phyloP scores from a whole-genome alignment of 108 stramenopile genomes.

The Skeletonema marinoi region DNA sequence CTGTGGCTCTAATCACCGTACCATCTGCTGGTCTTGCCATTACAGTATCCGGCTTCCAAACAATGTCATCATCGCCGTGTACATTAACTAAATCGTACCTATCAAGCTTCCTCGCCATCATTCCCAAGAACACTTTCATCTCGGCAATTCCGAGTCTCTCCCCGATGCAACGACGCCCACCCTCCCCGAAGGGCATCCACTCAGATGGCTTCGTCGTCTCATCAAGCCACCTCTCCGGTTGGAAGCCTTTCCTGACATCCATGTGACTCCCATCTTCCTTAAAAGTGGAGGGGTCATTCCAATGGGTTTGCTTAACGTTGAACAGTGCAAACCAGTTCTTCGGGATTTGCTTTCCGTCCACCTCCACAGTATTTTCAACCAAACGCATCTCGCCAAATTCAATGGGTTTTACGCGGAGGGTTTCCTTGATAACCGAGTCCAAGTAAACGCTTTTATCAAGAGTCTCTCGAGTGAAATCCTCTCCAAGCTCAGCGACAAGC shows the following conservation, averaged over 20 bases:
- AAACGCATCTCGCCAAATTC: conserved; percentile 14
- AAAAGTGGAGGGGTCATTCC: conserved; percentile 30
- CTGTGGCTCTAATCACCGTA: background rate
- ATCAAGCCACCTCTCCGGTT: conserved; percentile 44
- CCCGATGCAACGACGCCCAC: conserved; percentile 57
- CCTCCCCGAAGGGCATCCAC: conserved; percentile 56
- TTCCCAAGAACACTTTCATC: conserved; percentile 60
- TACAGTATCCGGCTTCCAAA: conserved; percentile 18
- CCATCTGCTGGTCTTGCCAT: conserved; percentile 24
- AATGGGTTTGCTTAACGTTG: conserved; percentile 42
- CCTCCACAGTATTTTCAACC: conserved; percentile 19
- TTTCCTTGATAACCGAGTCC: conserved; percentile 50
- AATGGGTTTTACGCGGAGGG: conserved; percentile 42
- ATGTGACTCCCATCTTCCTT: conserved; percentile 34
- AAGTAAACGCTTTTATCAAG: conserved; percentile 43
- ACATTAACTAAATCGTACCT: conserved; percentile 24
- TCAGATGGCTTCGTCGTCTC: conserved; percentile 20
- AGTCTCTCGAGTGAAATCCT: conserved; percentile 9
- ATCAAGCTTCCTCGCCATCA: conserved; percentile 51
- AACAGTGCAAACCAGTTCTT: conserved; percentile 31
- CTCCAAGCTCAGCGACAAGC: conserved; percentile 17
- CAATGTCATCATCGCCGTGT: background rate
- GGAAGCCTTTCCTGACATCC: conserved; percentile 43
- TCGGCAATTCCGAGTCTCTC: conserved; percentile 43
- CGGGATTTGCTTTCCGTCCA: conserved; percentile 53